phyloP scores from a whole-genome alignment of 345 rosid species.

The Gossypium thurberi region DNA sequence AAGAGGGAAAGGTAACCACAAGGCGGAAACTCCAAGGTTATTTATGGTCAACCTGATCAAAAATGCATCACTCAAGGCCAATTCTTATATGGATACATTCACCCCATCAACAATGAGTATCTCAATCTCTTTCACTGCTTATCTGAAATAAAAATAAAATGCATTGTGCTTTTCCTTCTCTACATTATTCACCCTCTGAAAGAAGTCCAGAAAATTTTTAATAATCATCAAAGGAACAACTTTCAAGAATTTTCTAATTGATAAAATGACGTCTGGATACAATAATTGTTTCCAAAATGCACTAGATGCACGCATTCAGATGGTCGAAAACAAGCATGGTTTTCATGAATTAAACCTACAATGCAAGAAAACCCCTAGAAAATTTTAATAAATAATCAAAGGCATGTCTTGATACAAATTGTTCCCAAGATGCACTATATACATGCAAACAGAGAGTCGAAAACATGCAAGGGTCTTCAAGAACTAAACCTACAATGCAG shows the following conservation, averaged over 20 bases:
- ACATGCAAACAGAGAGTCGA: background rate
- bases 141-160: background rate
- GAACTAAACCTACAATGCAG: background rate
- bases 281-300: background rate
- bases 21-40: background rate
- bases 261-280: background rate
- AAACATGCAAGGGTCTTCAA: background rate
- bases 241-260: background rate
- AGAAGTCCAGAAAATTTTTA: background rate
- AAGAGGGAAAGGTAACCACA: background rate
- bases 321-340: background rate
- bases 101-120: background rate
- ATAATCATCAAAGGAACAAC: background rate
- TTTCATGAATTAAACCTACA: background rate
- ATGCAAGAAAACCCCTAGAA: background rate
- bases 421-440: background rate
- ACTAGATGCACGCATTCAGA: background rate
- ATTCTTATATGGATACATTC: background rate
- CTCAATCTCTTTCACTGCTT: too few species aligned
- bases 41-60: background rate
- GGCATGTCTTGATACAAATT: background rate
- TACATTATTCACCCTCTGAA: background rate
- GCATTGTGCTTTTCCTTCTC: background rate
- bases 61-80: background rate
- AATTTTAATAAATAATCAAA: background rate